Evolutionary conservation across 805 yeast species (phyloP).

Genomic region (Kluyveromyces wickerhamii): DNA sequence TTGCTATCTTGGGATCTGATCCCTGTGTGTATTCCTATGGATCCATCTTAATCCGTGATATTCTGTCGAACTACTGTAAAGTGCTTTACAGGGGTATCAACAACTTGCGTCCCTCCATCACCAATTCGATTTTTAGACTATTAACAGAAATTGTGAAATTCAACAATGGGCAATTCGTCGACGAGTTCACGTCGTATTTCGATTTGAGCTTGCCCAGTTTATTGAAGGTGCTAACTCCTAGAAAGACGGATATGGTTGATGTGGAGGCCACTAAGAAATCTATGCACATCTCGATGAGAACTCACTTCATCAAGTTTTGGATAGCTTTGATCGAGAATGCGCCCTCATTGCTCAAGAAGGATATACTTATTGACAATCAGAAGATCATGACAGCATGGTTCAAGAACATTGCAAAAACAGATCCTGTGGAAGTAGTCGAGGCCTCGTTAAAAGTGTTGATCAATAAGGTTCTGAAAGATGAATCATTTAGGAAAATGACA

Average conservation of each 20-base stretch:
- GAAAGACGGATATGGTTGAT: slow-evolving; percentile 38
- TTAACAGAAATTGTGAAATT: slow-evolving; percentile 44
- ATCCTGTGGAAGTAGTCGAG: slow-evolving; percentile 37
- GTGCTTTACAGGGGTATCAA: slow-evolving; percentile 61
- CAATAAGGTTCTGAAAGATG: slow-evolving; percentile 47
- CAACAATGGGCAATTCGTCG: slow-evolving; percentile 42
- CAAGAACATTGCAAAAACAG: slow-evolving; percentile 50
- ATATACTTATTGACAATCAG: slow-evolving; percentile 46
- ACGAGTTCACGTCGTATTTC: slow-evolving; percentile 53
- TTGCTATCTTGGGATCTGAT: slow-evolving; percentile 21
- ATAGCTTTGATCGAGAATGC: slow-evolving; percentile 41
- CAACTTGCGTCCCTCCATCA: slow-evolving; percentile 45
- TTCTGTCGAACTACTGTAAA: slow-evolving; percentile 51
- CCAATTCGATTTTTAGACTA: slow-evolving; percentile 55
- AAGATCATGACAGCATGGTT: slow-evolving; percentile 61
- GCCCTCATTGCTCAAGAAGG: slow-evolving; percentile 53
- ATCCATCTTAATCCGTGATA: slow-evolving; percentile 32
- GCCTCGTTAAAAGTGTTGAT: slow-evolving; percentile 42
- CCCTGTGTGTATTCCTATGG: slow-evolving; percentile 17
- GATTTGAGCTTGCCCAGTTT: slow-evolving; percentile 58
- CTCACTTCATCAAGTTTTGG: slow-evolving; percentile 55
- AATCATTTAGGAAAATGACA: slow-evolving; percentile 52
- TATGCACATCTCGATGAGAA: slow-evolving; percentile 43
- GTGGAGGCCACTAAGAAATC: slow-evolving; percentile 29
- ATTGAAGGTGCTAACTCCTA: slow-evolving; percentile 53